A percentile compares a stretch with the other conserved stretches of the same genome.
Conservation (phyloP, 768 basidiomycete species). For the Lentinula sp. region DNA sequence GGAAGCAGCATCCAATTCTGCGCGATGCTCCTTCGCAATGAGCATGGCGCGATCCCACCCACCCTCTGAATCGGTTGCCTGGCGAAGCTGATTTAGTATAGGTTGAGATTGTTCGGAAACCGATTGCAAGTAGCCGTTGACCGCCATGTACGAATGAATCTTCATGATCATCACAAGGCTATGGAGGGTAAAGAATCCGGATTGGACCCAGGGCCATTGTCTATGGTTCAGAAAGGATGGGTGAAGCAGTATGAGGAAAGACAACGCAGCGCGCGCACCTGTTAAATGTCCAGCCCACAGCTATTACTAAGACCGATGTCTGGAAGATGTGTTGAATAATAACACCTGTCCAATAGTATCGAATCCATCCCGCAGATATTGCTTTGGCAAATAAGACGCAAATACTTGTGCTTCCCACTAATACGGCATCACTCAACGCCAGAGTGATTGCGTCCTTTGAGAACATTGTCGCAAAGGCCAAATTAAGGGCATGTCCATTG, state of each 20-base stretch:
- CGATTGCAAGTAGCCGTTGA: constrained; percentile 77
- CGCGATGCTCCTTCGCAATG: constrained; percentile 40
- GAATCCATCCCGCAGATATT: constrained; percentile 72
- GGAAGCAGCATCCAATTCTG: constrained; percentile 28
- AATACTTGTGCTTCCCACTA: constrained; percentile 68
- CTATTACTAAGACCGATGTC: constrained; percentile 59
- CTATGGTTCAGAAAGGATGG: constrained; percentile 28
- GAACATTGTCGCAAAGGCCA: constrained; percentile 81
- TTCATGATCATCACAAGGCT: constrained; percentile 91
- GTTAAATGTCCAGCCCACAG: constrained; percentile 89
- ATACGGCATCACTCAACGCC: constrained; percentile 76
- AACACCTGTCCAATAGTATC: constrained; percentile 71
- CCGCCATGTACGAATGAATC: constrained; percentile 89
- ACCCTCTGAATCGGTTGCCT: constrained; percentile 44
- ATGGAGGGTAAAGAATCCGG: constrained; percentile 84
- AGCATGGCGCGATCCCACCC: constrained; percentile 61
- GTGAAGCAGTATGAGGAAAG: background rate
- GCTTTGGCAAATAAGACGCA: constrained; percentile 84
- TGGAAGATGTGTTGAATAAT: constrained; percentile 80
- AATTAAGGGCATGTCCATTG: constrained; percentile 71
- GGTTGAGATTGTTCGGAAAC: constrained; percentile 39
- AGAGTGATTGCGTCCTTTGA: constrained; percentile 80
- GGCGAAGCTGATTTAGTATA: constrained; percentile 37
- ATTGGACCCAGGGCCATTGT: constrained; percentile 98
- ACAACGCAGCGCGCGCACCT: constrained; percentile 18